A percentile compares a stretch with the other conserved stretches of the same genome.
phyloP scores from a whole-genome alignment of 495 filamentous ascomycete species.

The Cercophora sp. region DNA sequence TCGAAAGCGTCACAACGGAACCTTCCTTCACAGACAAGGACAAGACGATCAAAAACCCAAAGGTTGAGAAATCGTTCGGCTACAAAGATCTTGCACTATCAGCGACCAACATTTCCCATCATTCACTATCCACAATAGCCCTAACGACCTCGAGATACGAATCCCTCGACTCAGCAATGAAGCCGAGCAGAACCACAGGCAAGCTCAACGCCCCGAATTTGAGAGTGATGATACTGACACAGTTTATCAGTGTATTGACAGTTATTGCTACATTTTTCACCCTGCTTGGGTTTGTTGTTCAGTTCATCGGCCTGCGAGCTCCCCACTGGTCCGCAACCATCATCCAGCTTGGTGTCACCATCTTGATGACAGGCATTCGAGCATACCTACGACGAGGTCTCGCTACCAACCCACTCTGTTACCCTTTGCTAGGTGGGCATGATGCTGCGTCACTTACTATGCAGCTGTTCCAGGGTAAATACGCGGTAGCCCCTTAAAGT shows the following conservation, averaged over 20 bases:
- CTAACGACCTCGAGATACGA: background rate
- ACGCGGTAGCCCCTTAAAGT: too few relatives aligned
- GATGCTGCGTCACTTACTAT: background rate
- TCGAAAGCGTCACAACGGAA: too few relatives aligned
- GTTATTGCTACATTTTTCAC: background rate
- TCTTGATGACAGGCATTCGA: conserved; percentile 3
- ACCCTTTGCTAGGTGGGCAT: background rate
- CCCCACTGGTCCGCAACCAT: background rate
- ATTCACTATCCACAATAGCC: background rate
- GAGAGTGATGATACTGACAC: too few relatives aligned
- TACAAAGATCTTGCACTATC: background rate
- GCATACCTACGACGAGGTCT: background rate
- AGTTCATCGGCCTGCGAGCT: background rate
- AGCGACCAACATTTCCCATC: conserved; percentile 1
- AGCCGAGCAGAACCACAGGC: background rate
- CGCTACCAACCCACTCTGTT: background rate
- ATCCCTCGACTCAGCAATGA: background rate
- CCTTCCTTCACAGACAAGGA: too few relatives aligned
- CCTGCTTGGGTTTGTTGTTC: background rate
- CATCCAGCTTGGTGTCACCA: conserved; percentile 1
- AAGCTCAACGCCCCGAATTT: too few relatives aligned
- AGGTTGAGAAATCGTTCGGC: background rate
- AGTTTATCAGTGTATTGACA: background rate
- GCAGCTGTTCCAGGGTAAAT: background rate
- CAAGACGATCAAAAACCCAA: too few relatives aligned